A percentile compares a stretch with the other conserved stretches of the same genome.
Conservation (phyloP, 495 filamentous ascomycete species). For the Melanomma pulvis-pyrius region DNA sequence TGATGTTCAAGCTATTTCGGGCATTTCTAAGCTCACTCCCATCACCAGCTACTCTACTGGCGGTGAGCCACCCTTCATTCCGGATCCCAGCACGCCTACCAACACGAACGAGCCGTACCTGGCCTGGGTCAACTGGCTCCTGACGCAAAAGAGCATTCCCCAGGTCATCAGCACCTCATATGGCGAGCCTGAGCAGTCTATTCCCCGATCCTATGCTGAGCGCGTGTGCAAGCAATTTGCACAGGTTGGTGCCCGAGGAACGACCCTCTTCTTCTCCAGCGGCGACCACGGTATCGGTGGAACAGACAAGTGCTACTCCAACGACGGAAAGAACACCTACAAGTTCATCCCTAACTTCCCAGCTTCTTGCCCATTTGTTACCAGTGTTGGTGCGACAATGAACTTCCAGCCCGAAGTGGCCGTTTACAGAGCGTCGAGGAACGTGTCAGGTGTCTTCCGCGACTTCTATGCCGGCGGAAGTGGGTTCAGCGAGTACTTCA, state of each 20-base stretch:
- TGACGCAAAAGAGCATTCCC: constrained; percentile 39
- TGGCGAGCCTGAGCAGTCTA: constrained; percentile 46
- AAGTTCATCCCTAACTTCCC: constrained; percentile 46
- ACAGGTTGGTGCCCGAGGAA: constrained; percentile 44
- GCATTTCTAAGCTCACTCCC: constrained; percentile 42
- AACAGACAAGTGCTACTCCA: constrained; percentile 38
- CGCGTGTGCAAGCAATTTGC: constrained; percentile 44
- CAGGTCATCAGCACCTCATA: constrained; percentile 48
- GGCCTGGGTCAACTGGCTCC: constrained; percentile 43
- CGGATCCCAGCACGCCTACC: constrained; percentile 42
- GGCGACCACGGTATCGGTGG: constrained; percentile 46
- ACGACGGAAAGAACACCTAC: constrained; percentile 40
- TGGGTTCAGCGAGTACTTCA: constrained; percentile 48
- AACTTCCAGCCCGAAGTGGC: constrained; percentile 47
- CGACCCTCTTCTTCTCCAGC: constrained; percentile 44
- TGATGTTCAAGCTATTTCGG: constrained; percentile 49
- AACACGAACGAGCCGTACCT: constrained; percentile 48
- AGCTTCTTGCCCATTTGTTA: constrained; percentile 45
- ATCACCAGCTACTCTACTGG: constrained; percentile 44
- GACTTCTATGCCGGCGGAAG: constrained; percentile 39
- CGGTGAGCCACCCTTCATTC: constrained; percentile 44
- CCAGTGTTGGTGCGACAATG: constrained; percentile 44
- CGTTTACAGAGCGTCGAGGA: constrained; percentile 28
- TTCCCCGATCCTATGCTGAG: constrained; percentile 43
- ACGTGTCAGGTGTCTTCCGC: constrained; percentile 14